Evolutionary conservation across 108 stramenopile genomes (phyloP).

Genomic region (Cyclostephanos invisitatus): DNA sequence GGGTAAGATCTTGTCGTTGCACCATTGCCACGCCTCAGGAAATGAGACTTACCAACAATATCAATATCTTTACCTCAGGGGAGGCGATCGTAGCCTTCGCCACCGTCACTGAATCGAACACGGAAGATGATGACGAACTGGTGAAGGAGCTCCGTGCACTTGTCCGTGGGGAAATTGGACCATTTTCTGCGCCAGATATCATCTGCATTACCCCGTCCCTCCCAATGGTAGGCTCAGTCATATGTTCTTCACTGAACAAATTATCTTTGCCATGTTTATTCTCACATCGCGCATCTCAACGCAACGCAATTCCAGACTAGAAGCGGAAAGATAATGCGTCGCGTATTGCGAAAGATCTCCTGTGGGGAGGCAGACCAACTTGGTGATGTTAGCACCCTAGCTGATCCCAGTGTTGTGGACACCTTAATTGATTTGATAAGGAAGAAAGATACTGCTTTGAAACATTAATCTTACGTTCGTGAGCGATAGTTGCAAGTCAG

Average conservation of each 20-base stretch:
- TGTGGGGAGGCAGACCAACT: conserved; percentile 71
- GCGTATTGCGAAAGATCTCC: conserved; percentile 91
- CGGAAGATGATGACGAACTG: conserved; percentile 58
- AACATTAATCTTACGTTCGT: too few relatives aligned
- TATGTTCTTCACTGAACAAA: background rate
- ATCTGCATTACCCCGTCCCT: conserved; percentile 72
- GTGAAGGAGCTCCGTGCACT: conserved; percentile 69
- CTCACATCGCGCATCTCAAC: background rate
- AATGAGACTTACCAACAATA: background rate
- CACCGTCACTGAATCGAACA: conserved; percentile 63
- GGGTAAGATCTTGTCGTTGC: conserved; percentile 34
- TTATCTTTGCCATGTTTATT: background rate
- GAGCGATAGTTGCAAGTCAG: too few relatives aligned
- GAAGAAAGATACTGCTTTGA: conserved; percentile 6
- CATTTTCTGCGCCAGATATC: conserved; percentile 86
- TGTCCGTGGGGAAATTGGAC: conserved; percentile 78
- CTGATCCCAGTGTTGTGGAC: conserved; percentile 85
- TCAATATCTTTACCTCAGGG: conserved; percentile 23
- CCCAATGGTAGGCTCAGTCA: conserved; percentile 59
- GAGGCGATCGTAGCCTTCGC: conserved; percentile 87
- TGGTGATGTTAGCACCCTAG: conserved; percentile 84
- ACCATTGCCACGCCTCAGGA: background rate
- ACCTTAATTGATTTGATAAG: conserved; percentile 56
- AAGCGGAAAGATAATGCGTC: conserved; percentile 88
- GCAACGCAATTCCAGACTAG: conserved; percentile 53